Evolutionary conservation across 1,284 basidiomycete genomes (phyloP).

Genomic region (Pascua sp.): DNA sequence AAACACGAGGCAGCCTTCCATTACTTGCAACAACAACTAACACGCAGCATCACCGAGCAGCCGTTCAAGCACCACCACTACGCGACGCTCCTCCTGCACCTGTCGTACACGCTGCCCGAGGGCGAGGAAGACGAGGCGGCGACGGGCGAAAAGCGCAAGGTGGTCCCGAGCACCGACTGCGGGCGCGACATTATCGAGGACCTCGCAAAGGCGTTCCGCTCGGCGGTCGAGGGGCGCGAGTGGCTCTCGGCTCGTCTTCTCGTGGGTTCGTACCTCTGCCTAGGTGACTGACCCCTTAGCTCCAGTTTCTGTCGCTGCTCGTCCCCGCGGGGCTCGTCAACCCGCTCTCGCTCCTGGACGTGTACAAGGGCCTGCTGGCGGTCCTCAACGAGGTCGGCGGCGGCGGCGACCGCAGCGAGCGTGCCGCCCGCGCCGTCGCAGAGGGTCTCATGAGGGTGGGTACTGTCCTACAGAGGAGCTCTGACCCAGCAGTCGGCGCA

Average conservation of each 20-base stretch:
- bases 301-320: slow-evolving; percentile 85
- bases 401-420: slow-evolving; percentile 77
- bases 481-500: slow-evolving; percentile 47
- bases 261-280: slow-evolving; percentile 56
- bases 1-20: no score
- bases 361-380: slow-evolving; percentile 73
- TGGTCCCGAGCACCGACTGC: slow-evolving; percentile 50
- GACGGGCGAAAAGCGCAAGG: slow-evolving; percentile 37
- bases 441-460: slow-evolving; percentile 79
- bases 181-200: slow-evolving; percentile 79
- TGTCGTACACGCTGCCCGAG: slow-evolving; percentile 55
- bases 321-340: slow-evolving; percentile 71
- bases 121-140: slow-evolving; percentile 31
- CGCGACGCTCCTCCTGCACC: slow-evolving; percentile 69
- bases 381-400: slow-evolving; percentile 88
- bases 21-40: neutral
- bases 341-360: slow-evolving; percentile 66
- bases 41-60: slow-evolving; percentile 71
- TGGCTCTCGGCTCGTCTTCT: slow-evolving; percentile 84
- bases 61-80: slow-evolving; percentile 89
- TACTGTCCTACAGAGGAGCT: slow-evolving; percentile 12
- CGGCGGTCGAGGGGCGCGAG: slow-evolving; percentile 74
- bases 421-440: slow-evolving; percentile 77
- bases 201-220: slow-evolving; percentile 79
- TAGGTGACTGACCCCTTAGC: slow-evolving; percentile 52